Evolutionary conservation across 164 flowering plant species (phyloP), one percentile per base, ranked within the genome.

Genomic region (Echeveria elegans): DNA sequence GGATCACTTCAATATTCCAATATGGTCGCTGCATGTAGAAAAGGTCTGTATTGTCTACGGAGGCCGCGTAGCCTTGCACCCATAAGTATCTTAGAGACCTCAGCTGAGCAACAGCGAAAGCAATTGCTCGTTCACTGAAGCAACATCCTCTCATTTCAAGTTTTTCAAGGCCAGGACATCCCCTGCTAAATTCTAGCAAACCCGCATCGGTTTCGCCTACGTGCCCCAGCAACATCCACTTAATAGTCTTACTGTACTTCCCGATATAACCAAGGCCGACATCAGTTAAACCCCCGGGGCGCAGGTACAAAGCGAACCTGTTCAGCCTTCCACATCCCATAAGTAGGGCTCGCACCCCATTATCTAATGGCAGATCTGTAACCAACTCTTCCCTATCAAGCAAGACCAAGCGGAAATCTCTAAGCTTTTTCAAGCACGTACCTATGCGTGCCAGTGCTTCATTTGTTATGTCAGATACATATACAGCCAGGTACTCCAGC

Each of bases 1-100:
- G 94, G 67, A 93, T 89, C 65, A 87, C 52, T 75, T 93, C 98
- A 36, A 93, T 89, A 70, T 88, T 90, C 98, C 98, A 93, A 67
- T 61, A 84, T 0, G 90, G 89, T 8, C 94, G 90, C 64, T 73
- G 90, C 98, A 90, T 93, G 18, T 74, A 73, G 61, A 82, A 47
- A 34, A 93, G 78, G 74, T 85, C 94, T 47, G 72, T 73, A 31
- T 89, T 88, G 11, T 71, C 45, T 38, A 58, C 26, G 15, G 96
- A 79, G 63, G 73, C 78, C 59, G 75, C 72, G 67, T 88, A 93
- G 4, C 97, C 97, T 72, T 93, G 98, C 47, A 93, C 94, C 98
- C 98, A 93, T 64, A 93, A 65, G 66, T 88, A 90, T 78, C 92
- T 86, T 59, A 93, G 71, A 45, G 94, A 84, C 37, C 77, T 64